These are phyloP conservation scores for Auricularia sp. DNA, from an alignment of 768 basidiomycete species.

Conservation along the genomic window DNA sequence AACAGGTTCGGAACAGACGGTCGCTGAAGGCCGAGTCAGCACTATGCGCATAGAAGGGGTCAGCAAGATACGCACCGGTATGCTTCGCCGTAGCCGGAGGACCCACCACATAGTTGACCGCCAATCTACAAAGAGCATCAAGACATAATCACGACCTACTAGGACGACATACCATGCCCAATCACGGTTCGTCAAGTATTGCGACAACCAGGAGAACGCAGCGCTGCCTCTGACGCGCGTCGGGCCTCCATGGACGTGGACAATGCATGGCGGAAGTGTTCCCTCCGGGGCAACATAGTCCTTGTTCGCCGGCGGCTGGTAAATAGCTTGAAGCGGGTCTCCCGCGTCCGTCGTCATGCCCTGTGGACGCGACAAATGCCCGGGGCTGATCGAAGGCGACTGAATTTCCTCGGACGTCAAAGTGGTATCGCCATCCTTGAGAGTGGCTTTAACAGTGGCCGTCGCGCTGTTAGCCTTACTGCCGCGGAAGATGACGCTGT, in stretches of 20 bases:
- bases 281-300: constrained; percentile 37
- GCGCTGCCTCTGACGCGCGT: constrained; percentile 34
- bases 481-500: constrained; percentile 33
- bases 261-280: constrained; percentile 59
- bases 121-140: constrained; percentile 35
- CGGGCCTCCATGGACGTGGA: constrained; percentile 65
- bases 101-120: constrained; percentile 70
- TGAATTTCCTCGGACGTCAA: constrained; percentile 15
- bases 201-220: constrained; percentile 40
- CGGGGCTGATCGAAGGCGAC: constrained; percentile 16
- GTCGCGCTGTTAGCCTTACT: constrained; percentile 28
- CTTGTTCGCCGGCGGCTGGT: constrained; percentile 59
- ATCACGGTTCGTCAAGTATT: constrained; percentile 61
- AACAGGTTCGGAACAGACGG: constrained; percentile 59
- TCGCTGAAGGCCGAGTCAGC: constrained; percentile 17
- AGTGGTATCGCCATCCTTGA: constrained; percentile 15
- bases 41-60: neutral
- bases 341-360: constrained; percentile 29
- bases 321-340: constrained; percentile 47
- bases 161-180: constrained; percentile 49
- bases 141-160: neutral
- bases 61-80: constrained; percentile 35
- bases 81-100: constrained; percentile 58
- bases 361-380: constrained; percentile 37
- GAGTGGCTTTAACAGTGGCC: constrained; percentile 26